Conservation (phyloP, 2,329 filamentous ascomycete genomes). For the Arthrinium puccinioides region DNA sequence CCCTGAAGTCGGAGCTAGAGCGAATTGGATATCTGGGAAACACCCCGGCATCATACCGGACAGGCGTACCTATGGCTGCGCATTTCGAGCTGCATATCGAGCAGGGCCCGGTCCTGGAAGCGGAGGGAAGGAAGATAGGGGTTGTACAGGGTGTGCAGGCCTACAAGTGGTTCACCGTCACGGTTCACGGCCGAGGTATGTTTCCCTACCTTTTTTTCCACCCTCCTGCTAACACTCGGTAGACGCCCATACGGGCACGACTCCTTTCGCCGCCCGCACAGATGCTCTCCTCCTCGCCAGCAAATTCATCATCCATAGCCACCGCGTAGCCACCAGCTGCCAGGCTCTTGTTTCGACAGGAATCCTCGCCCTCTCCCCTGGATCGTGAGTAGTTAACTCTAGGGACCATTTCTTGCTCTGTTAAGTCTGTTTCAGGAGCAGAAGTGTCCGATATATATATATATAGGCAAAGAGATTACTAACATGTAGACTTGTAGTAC, state of each 20-base stretch:
- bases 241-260: conserved; percentile 71
- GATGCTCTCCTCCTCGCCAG: conserved; percentile 63
- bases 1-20: conserved; percentile 61
- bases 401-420: too few species aligned
- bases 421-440: too few species aligned
- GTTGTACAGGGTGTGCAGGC: conserved; percentile 68
- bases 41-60: conserved; percentile 43
- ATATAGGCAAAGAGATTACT: too few species aligned
- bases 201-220: background rate
- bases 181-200: conserved; percentile 48
- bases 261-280: conserved; percentile 56
- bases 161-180: conserved; percentile 66
- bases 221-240: background rate
- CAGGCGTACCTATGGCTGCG: conserved; percentile 58
- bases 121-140: conserved; percentile 54
- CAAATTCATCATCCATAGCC: conserved; percentile 59
- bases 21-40: conserved; percentile 64
- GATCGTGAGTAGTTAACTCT: too few species aligned
- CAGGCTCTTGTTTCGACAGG: conserved; percentile 62
- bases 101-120: conserved; percentile 70
- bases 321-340: conserved; percentile 53
- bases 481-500: too few species aligned
- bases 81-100: conserved; percentile 85
- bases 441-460: too few species aligned
- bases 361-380: conserved; percentile 58